phyloP scores from a whole-genome alignment of 768 basidiomycete genomes.

The Russula sp. region DNA sequence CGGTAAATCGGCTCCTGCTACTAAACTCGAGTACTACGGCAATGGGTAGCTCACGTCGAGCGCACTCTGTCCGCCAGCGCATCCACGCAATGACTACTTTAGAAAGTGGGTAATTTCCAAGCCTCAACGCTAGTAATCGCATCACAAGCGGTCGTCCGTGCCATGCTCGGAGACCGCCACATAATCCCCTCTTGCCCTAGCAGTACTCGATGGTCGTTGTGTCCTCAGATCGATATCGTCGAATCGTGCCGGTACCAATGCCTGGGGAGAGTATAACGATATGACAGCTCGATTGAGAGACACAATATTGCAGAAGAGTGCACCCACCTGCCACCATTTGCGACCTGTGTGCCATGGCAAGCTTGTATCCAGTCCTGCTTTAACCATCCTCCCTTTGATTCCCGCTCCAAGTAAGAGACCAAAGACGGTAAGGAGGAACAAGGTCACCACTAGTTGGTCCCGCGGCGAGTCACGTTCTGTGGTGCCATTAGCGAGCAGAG shows the following conservation, averaged over 20 bases:
- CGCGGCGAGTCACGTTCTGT: constrained; percentile 92
- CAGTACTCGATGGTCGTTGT: constrained; percentile 2
- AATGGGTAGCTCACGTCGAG: background rate
- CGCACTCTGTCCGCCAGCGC: background rate
- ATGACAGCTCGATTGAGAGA: constrained; percentile 14
- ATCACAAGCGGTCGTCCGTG: background rate
- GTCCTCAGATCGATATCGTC: constrained; percentile 13
- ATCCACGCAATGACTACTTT: background rate
- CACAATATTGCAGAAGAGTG: background rate
- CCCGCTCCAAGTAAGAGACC: constrained; percentile 81
- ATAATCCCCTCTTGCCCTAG: constrained; percentile 13
- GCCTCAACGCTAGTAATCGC: background rate
- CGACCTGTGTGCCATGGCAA: constrained; percentile 57
- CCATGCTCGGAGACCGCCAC: constrained; percentile 1
- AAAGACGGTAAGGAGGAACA: constrained; percentile 84
- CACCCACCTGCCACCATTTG: constrained; percentile 76
- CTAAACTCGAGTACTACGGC: background rate
- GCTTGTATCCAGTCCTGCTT: constrained; percentile 63
- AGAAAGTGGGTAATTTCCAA: too few species aligned
- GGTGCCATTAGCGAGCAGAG: constrained; percentile 23
- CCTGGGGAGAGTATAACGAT: constrained; percentile 14
- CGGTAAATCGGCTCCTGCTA: background rate
- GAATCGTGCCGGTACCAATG: constrained; percentile 15
- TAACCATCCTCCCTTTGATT: constrained; percentile 75
- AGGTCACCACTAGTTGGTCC: constrained; percentile 88